Evolutionary conservation across 2,329 filamentous ascomycete genomes (phyloP).

Genomic region (Pseudogymnoascus sp.): DNA sequence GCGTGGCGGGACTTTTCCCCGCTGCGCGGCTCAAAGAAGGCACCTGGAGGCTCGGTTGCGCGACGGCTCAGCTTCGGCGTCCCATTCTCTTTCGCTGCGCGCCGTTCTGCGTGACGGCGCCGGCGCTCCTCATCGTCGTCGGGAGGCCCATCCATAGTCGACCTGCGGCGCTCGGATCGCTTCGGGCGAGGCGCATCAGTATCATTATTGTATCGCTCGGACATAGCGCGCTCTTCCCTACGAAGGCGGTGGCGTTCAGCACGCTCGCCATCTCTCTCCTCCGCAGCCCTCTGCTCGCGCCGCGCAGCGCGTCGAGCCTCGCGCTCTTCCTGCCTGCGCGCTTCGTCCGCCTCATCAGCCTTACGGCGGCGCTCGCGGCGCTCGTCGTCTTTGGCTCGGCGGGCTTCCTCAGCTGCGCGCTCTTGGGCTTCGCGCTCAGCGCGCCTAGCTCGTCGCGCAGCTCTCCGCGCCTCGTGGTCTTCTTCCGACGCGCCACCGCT

Average conservation of each 20-base stretch:
- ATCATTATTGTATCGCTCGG: slow-evolving; percentile 36
- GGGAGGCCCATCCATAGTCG: slow-evolving; percentile 34
- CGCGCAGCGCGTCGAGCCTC: slow-evolving; percentile 50
- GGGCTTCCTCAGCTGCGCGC: slow-evolving; percentile 42
- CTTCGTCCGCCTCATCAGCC: slow-evolving; percentile 50
- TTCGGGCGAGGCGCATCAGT: slow-evolving; percentile 34
- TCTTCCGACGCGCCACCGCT: slow-evolving; percentile 42
- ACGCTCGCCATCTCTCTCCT: slow-evolving; percentile 35
- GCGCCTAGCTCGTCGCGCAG: slow-evolving; percentile 51
- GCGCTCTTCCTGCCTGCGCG: slow-evolving; percentile 47
- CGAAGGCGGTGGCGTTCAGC: slow-evolving; percentile 42
- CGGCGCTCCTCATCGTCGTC: slow-evolving; percentile 49
- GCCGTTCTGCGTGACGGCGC: slow-evolving; percentile 45
- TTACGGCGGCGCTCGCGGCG: slow-evolving; percentile 46
- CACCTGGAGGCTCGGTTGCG: slow-evolving; percentile 35
- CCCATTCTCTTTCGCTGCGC: slow-evolving; percentile 35
- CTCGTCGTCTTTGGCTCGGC: slow-evolving; percentile 47
- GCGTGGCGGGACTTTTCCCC: slow-evolving; percentile 31
- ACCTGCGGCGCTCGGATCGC: slow-evolving; percentile 41
- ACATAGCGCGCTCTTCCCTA: slow-evolving; percentile 38
- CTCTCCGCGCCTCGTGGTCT: slow-evolving; percentile 53
- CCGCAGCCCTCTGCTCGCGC: slow-evolving; percentile 37
- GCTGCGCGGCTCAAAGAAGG: slow-evolving; percentile 38
- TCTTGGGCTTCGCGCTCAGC: slow-evolving; percentile 45
- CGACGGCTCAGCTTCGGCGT: slow-evolving; percentile 31